A percentile compares a stretch with the other conserved stretches of the same genome.
Conservation (phyloP, 2,329 filamentous ascomycete genomes). For the Cadophora gregata region DNA sequence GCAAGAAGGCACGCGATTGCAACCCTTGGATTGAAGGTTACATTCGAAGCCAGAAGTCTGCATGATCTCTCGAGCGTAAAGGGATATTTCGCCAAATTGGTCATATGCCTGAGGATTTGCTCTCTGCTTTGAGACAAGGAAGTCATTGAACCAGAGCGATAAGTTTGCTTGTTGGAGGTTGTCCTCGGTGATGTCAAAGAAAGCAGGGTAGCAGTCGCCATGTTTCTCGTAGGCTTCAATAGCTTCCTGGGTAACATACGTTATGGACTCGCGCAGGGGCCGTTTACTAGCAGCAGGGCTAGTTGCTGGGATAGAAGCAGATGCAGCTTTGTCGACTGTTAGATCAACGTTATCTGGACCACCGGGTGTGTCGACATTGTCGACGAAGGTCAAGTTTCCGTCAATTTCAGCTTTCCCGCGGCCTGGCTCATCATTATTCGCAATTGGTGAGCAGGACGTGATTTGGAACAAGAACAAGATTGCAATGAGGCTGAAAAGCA, state of each 20-base stretch:
- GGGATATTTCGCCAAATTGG: neutral
- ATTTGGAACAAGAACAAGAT: neutral
- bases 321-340: neutral
- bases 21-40: conserved; percentile 7
- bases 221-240: conserved; percentile 8
- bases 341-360: no score
- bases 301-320: neutral
- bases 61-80: conserved; percentile 17
- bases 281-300: neutral
- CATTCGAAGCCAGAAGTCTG: conserved; percentile 7
- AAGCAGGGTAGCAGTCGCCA: conserved; percentile 9
- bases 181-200: conserved; percentile 13
- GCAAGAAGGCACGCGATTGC: conserved; percentile 8
- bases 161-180: conserved; percentile 9
- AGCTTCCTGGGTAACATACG: conserved; percentile 1
- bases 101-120: conserved; percentile 9
- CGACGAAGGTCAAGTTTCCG: neutral
- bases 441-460: neutral
- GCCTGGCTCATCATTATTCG: neutral
- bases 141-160: conserved; percentile 7
- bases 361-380: no score
- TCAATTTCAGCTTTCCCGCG: neutral
- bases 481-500: neutral
- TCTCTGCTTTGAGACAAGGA: neutral
- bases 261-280: neutral